A percentile compares a stretch with the other conserved stretches of the same genome.
phyloP scores from a whole-genome alignment of 2,329 filamentous ascomycete genomes.

The Aspergillus ruber region DNA sequence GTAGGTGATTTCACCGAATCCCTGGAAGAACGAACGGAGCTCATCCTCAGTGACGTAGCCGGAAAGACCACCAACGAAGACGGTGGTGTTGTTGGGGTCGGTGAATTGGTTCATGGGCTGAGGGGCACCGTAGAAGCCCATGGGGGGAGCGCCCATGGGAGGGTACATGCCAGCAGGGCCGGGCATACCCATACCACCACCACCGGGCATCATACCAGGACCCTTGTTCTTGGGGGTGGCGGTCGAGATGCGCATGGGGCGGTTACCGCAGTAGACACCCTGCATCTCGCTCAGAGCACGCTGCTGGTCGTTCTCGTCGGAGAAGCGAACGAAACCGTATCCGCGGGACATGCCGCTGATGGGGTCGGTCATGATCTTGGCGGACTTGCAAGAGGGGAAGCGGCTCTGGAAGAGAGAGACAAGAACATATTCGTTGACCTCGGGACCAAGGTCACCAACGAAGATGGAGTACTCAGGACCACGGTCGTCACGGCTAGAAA shows the following conservation, averaged over 20 bases:
- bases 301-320: conserved; percentile 92
- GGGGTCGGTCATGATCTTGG: conserved; percentile 99
- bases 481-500: conserved; percentile 70
- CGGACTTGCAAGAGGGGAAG: conserved; percentile 96
- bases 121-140: conserved; percentile 58
- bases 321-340: conserved; percentile 97
- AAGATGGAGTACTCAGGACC: conserved; percentile 97
- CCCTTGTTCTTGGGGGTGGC: conserved; percentile 90
- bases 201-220: conserved; percentile 48
- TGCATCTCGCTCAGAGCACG: conserved; percentile 96
- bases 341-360: conserved; percentile 96
- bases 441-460: conserved; percentile 92
- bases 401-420: conserved; percentile 95
- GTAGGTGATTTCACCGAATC: conserved; percentile 98
- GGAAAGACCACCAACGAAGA: conserved; percentile 93
- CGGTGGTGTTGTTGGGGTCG: conserved; percentile 98
- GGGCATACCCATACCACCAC: conserved; percentile 44
- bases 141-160: conserved; percentile 61
- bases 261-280: conserved; percentile 96
- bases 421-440: conserved; percentile 97
- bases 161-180: conserved; percentile 58
- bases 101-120: conserved; percentile 99
- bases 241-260: conserved; percentile 96
- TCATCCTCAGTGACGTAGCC: conserved; percentile 99
- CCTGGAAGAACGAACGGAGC: conserved; percentile 99